phyloP scores from a whole-genome alignment of 805 yeast species.

The Candida vaughaniae region DNA sequence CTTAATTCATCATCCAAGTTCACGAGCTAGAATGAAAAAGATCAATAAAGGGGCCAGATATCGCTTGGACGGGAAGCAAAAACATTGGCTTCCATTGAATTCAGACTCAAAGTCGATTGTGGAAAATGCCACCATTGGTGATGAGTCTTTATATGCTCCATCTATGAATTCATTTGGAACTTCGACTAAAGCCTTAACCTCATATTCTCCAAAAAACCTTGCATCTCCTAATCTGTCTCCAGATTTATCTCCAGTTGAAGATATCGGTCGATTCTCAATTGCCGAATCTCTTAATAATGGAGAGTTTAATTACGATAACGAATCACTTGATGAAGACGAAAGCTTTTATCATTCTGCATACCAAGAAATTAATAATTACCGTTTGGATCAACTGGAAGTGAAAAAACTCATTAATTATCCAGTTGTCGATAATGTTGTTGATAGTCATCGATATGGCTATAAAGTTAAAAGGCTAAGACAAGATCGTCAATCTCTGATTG shows the following conservation, averaged over 20 bases:
- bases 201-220: slow-evolving; percentile 24
- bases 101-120: slow-evolving; percentile 11
- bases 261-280: slow-evolving; percentile 13
- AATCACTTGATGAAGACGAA: slow-evolving; percentile 40
- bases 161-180: slow-evolving; percentile 30
- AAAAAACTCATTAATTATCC: slow-evolving; percentile 41
- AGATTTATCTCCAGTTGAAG: slow-evolving; percentile 4
- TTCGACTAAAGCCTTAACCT: slow-evolving; percentile 27
- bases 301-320: slow-evolving; percentile 30
- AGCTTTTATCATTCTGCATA: slow-evolving; percentile 30
- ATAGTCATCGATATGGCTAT: slow-evolving; percentile 41
- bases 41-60: slow-evolving; percentile 83
- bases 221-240: slow-evolving; percentile 18
- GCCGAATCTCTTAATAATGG: slow-evolving; percentile 23
- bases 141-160: slow-evolving; percentile 11
- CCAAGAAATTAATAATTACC: slow-evolving; percentile 29
- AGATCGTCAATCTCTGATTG: slow-evolving; percentile 10
- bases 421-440: slow-evolving; percentile 41
- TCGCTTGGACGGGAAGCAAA: slow-evolving; percentile 71
- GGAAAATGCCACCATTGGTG: slow-evolving; percentile 14
- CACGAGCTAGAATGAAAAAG: slow-evolving; percentile 61
- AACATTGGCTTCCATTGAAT: slow-evolving; percentile 67
- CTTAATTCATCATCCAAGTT: slow-evolving; percentile 64
- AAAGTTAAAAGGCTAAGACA: slow-evolving; percentile 38
- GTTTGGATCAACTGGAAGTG: slow-evolving; percentile 32